These are phyloP conservation scores for Orbilia quercus DNA, from an alignment of 2,329 filamentous ascomycete genomes.

Conservation along the genomic window DNA sequence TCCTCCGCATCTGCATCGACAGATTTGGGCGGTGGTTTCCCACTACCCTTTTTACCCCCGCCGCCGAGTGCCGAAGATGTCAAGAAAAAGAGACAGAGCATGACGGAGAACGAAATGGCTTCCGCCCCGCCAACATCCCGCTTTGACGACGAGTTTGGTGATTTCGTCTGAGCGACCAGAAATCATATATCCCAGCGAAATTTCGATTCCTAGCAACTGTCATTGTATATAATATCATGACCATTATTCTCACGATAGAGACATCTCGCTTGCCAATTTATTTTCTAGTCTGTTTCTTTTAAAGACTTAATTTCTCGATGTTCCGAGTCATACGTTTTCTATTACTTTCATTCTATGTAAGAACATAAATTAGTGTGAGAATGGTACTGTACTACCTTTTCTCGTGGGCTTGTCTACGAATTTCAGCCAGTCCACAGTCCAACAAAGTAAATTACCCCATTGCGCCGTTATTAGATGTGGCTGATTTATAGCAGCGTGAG, in stretches of 20 bases:
- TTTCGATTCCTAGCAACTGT: conserved; percentile 11
- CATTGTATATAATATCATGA: conserved; percentile 41
- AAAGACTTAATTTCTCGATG: no score
- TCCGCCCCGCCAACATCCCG: conserved; percentile 71
- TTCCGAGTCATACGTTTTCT: no score
- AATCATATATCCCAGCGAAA: not conserved
- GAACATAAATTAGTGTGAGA: no score
- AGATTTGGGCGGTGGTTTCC: conserved; percentile 71
- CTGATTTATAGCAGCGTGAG: no score
- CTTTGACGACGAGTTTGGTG: conserved; percentile 88
- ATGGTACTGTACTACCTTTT: no score
- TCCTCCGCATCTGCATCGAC: conserved; percentile 57
- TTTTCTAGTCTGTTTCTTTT: no score
- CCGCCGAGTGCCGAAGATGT: conserved; percentile 73
- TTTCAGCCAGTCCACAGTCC: no score
- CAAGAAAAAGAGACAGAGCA: conserved; percentile 71
- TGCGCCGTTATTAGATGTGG: no score
- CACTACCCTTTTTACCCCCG: conserved; percentile 76
- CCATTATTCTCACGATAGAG: conserved; percentile 2
- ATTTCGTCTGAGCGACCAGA: conserved; percentile 71
- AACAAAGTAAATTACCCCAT: no score
- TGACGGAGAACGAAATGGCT: conserved; percentile 62
- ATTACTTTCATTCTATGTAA: no score
- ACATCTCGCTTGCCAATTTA: not conserved
- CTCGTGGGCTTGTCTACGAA: no score